Evolutionary conservation across 2,329 filamentous ascomycete species (phyloP).

Genomic region (Colletotrichum sp.): DNA sequence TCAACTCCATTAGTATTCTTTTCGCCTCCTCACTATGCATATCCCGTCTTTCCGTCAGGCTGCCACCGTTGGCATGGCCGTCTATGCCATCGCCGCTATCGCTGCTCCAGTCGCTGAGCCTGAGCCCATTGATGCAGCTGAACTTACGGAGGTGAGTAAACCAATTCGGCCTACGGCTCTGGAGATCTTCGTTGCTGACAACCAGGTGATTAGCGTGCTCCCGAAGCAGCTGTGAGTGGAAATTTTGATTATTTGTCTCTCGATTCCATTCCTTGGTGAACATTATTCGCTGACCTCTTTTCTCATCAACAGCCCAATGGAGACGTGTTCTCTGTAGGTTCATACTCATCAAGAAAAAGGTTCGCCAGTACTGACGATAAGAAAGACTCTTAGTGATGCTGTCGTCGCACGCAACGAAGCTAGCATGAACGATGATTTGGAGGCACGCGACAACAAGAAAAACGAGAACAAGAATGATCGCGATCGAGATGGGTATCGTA

Average conservation of each 20-base stretch:
- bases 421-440: background rate
- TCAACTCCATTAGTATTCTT: background rate
- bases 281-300: background rate
- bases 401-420: background rate
- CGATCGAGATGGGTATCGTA: background rate
- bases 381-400: background rate
- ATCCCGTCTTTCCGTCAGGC: background rate
- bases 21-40: background rate
- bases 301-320: background rate
- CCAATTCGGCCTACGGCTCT: background rate
- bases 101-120: background rate
- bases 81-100: background rate
- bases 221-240: background rate
- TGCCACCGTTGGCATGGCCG: constrained; percentile 3
- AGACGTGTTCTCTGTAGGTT: background rate
- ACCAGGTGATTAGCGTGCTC: background rate
- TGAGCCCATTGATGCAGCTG: background rate
- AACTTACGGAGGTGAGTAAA: background rate
- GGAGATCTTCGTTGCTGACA: background rate
- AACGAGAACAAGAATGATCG: background rate
- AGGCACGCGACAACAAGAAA: background rate
- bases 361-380: background rate
- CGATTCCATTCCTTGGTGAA: background rate
- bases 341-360: accelerated
- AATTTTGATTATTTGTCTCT: background rate